phyloP scores from a whole-genome alignment of 2,329 filamentous ascomycete species.

The Diaporthe destruens region DNA sequence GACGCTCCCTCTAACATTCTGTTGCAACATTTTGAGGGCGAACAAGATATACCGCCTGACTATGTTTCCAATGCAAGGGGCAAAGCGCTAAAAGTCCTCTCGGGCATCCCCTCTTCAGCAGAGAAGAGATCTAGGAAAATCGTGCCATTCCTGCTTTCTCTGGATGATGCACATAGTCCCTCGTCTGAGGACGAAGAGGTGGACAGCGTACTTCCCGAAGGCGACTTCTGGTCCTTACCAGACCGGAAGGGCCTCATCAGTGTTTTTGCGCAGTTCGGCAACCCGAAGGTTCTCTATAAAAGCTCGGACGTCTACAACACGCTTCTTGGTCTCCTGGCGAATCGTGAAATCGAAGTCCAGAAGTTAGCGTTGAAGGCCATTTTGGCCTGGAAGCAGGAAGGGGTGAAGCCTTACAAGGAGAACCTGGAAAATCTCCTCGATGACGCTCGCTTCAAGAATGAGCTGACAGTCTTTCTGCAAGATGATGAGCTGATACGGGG shows the following conservation, averaged over 20 bases:
- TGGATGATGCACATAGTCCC: slow-evolving; percentile 72
- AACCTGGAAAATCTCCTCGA: slow-evolving; percentile 89
- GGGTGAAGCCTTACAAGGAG: slow-evolving; percentile 83
- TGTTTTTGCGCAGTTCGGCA: slow-evolving; percentile 86
- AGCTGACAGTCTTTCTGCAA: slow-evolving; percentile 89
- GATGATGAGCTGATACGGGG: slow-evolving; percentile 79
- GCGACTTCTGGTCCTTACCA: slow-evolving; percentile 73
- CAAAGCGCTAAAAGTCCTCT: slow-evolving; percentile 84
- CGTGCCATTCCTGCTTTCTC: slow-evolving; percentile 87
- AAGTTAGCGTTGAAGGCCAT: slow-evolving; percentile 86
- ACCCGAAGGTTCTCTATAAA: slow-evolving; percentile 86
- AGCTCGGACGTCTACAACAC: slow-evolving; percentile 81
- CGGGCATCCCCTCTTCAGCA: slow-evolving; percentile 78
- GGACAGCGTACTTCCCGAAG: slow-evolving; percentile 54
- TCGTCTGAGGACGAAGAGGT: slow-evolving; percentile 54
- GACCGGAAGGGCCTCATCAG: slow-evolving; percentile 88
- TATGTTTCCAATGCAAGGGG: slow-evolving; percentile 72
- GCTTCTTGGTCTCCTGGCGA: slow-evolving; percentile 80
- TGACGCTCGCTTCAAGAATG: slow-evolving; percentile 91
- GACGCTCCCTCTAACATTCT: slow-evolving; percentile 69
- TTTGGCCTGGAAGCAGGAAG: slow-evolving; percentile 87
- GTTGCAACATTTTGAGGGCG: slow-evolving; percentile 72
- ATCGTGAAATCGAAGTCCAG: slow-evolving; percentile 92
- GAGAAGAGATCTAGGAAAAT: slow-evolving; percentile 88
- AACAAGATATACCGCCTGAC: slow-evolving; percentile 67